Evolutionary conservation across 352 stramenopile species (phyloP).

Genomic region (Phytophthora boehmeriae): DNA sequence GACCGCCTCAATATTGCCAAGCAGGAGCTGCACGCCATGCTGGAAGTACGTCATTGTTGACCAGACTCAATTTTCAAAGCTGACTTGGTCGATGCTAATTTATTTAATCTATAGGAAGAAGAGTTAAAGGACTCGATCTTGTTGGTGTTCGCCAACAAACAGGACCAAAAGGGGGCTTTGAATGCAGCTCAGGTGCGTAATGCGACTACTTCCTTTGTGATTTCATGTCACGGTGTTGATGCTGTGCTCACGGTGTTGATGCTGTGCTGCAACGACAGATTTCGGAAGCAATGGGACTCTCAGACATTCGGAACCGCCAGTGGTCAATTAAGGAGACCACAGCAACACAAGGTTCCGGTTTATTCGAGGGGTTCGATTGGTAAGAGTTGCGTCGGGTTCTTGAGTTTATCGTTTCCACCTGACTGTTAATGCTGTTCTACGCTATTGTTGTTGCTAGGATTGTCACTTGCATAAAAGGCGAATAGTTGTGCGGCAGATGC

Average conservation of each 20-base stretch:
- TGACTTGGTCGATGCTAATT: neutral
- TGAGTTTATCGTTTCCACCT: constrained; percentile 2
- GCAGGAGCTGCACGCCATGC: constrained; percentile 97
- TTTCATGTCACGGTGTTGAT: constrained; percentile 1
- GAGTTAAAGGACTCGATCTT: constrained; percentile 99
- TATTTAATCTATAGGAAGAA: constrained; percentile 88
- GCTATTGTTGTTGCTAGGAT: constrained; percentile 57
- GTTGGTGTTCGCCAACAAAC: constrained; percentile 99
- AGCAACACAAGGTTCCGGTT: constrained; percentile 96
- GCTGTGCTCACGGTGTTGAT: constrained; percentile 9
- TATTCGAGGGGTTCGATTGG: constrained; percentile 99
- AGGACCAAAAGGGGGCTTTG: constrained; percentile 97
- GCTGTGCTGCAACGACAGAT: constrained; percentile 68
- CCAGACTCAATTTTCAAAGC: neutral
- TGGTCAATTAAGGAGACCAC: constrained; percentile 99
- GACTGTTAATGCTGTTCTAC: constrained; percentile 9
- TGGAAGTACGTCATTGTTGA: constrained; percentile 74
- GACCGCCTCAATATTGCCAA: constrained; percentile 98
- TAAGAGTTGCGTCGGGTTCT: constrained; percentile 25
- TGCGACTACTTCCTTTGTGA: neutral
- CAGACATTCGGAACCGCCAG: constrained; percentile 98
- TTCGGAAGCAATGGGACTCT: constrained; percentile 97
- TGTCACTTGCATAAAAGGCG: constrained; percentile 90
- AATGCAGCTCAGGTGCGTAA: constrained; percentile 80
- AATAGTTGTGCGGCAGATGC: constrained; percentile 42